Evolutionary conservation across 352 stramenopile genomes (phyloP), one percentile per base, ranked within the genome.

Genomic region (Phytophthora cactorum): DNA sequence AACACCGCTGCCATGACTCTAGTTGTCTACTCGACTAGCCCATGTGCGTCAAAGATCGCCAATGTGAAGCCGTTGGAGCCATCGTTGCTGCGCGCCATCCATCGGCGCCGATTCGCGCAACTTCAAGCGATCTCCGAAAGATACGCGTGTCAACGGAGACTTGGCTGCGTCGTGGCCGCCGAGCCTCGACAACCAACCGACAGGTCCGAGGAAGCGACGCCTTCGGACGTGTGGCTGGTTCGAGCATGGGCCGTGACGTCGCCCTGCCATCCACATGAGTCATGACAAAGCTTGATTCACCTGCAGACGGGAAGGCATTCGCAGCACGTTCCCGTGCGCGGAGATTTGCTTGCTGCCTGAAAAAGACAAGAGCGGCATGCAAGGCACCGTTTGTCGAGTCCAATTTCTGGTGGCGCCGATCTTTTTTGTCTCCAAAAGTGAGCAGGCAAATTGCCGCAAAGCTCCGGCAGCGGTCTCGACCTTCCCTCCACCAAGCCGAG

Each of bases 311-410:
- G 52, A 44, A 25, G 51, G 59, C 44, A 43, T 67, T 74, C 60
- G 54, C 47, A 45, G 60, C 60, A 62, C 53, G 54, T 74, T 74
- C 66, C 56, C n/a, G 55, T 75, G 67, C 51, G 29, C 31, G 14
- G 50, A 39, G 67, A 74, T 70, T 67, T 74, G 61, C 52, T 34
- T 39, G 17, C 4, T 9, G 45, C 53, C 59, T 22, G 22, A 59
- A 65, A 67, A 68, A 64, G 46, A 68, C 52, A 72, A 70, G 38
- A 46, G 17, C 46, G 5, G 17, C 29, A 32, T 53, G 27, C 47
- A 56, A 29, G 55, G 54, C 55, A 25, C 31, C 32, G 38, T 52
- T 63, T 70, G 62, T 50, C 22, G 29, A 60, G 49, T 66, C 55
- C 63, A 65, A 36, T 68, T 68, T 8, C 34, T 39, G 34, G 34